These are phyloP conservation scores for Alternaria hordeiaustralica DNA, from an alignment of 2,329 filamentous ascomycete genomes.

Conservation along the genomic window DNA sequence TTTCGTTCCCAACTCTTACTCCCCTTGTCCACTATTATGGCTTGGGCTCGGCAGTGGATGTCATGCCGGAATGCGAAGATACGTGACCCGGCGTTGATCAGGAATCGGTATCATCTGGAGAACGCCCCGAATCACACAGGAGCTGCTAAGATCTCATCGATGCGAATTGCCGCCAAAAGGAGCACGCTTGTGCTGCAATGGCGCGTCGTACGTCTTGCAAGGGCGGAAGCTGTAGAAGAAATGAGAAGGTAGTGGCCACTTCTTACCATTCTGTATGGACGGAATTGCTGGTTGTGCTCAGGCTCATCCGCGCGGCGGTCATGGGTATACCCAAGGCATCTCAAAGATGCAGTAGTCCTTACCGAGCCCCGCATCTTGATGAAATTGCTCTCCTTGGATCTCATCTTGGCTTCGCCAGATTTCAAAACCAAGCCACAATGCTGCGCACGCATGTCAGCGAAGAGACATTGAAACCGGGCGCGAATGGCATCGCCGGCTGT, in stretches of 20 bases:
- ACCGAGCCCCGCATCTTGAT: neutral
- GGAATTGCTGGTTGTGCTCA: neutral
- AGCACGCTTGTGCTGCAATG: neutral
- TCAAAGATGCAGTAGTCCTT: neutral
- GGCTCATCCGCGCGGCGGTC: neutral
- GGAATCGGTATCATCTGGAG: neutral
- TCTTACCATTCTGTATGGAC: neutral
- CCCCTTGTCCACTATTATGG: neutral
- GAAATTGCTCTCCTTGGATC: neutral
- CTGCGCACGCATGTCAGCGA: neutral
- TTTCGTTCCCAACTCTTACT: neutral
- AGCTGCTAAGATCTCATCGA: neutral
- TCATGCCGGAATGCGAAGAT: neutral
- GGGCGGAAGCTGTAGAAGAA: neutral
- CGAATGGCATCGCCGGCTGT: constrained; percentile 12
- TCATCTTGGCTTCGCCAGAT: neutral
- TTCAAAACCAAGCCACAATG: neutral
- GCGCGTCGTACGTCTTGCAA: neutral
- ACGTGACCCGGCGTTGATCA: neutral
- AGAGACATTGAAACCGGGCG: neutral
- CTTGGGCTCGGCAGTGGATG: neutral
- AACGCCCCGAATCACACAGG: neutral
- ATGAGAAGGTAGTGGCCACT: neutral
- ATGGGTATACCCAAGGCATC: neutral
- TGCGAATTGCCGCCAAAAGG: neutral